Conservation (phyloP, 352 stramenopile genomes). For the Hyphochytrium catenoides region DNA sequence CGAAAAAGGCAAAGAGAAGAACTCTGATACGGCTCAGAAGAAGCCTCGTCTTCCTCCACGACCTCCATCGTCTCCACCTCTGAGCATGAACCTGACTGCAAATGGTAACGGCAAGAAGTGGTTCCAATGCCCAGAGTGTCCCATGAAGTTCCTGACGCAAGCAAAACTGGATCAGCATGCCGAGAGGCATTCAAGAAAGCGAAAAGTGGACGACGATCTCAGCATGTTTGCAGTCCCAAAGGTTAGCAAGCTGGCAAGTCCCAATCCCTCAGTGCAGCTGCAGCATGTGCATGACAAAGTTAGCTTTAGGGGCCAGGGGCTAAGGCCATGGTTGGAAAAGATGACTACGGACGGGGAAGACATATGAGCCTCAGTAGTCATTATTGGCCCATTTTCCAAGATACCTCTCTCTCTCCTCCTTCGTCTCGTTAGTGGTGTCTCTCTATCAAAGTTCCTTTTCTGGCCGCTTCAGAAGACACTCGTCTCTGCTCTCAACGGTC, state of each 20-base stretch:
- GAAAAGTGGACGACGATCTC: conserved; percentile 54
- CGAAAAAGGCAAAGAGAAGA: conserved; percentile 12
- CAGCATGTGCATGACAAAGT: conserved; percentile 62
- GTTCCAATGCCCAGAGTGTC: conserved; percentile 56
- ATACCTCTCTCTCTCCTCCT: too few species aligned
- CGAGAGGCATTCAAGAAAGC: conserved; percentile 51
- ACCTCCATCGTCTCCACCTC: not conserved
- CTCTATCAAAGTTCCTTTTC: too few species aligned
- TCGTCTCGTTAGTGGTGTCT: too few species aligned
- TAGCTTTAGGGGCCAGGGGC: conserved; percentile 40
- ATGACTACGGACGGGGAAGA: too few species aligned
- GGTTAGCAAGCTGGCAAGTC: conserved; percentile 44
- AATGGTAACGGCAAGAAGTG: conserved; percentile 49
- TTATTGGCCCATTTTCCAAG: too few species aligned
- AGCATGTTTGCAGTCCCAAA: conserved; percentile 55
- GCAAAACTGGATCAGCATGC: conserved; percentile 46
- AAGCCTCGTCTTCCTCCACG: too few species aligned
- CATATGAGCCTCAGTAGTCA: too few species aligned
- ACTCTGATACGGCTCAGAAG: too few species aligned
- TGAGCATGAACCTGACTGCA: conserved; percentile 36
- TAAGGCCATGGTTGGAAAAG: conserved; percentile 43
- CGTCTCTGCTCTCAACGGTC: too few species aligned
- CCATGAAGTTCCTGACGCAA: conserved; percentile 43
- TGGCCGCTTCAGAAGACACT: too few species aligned
- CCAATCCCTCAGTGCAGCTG: conserved; percentile 58